Evolutionary conservation across 2,329 filamentous ascomycete genomes (phyloP), one percentile per base, ranked within the genome.

Genomic region (Penicillium sclerotigenum): DNA sequence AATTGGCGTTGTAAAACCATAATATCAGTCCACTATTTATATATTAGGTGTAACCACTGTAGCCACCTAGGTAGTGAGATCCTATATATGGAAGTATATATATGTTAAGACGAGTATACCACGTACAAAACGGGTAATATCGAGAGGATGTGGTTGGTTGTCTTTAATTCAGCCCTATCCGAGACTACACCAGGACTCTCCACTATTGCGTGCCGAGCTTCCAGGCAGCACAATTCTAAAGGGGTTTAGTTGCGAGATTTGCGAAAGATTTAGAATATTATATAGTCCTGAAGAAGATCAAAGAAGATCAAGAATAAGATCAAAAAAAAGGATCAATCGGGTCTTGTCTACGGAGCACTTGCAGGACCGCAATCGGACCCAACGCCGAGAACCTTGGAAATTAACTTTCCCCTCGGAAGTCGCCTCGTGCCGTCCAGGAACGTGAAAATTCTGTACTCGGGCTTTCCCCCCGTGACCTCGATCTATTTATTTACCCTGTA

Each of bases 101-200:
- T n/a, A n/a, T n/a, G n/a, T n/a, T n/a, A n/a, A n/a, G n/a, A n/a
- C n/a, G n/a, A n/a, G n/a, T n/a, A n/a, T n/a, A n/a, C n/a, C n/a
- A n/a, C n/a, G n/a, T n/a, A n/a, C 4, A 36, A 37, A 11, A 37
- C 11, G 37, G 37, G 16, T 16, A n/a, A 6, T 40, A 42, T 45
- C 22, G 22, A 22, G 28, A 45, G 7, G 29, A 46, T 24, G 11
- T 20, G 28, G 29, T 42, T 49, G 47, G 26, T 16, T 46, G 11
- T 11, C 40, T 16, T 54, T 54, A 50, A 54, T 52, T 55, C 53
- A 55, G 53, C 53, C 53, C 38, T 55, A 55, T 52, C 47, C 47
- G 52, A 26, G 18, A 42, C 37, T 10, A 42, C 38, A 4, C 18
- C 11, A 14, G 13, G 8, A 4, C 29, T 48, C 38, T 38, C 52